Evolutionary conservation across 257 asterid species (phyloP).

Genomic region (Nicotiana tomentosiformis): DNA sequence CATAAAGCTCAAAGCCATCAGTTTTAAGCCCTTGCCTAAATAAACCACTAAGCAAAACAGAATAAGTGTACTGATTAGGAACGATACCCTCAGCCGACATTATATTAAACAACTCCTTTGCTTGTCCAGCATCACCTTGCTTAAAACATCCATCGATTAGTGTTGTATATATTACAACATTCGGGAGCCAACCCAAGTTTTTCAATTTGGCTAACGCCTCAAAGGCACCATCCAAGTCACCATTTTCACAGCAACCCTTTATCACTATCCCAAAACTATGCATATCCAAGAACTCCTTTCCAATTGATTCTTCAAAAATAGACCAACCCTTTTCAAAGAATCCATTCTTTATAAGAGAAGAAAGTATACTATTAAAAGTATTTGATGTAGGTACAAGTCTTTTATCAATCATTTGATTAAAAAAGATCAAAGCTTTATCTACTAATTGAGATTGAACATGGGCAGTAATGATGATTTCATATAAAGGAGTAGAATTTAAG

Average conservation of each 20-base stretch:
- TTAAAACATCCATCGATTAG: conserved; percentile 66
- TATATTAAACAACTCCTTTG: conserved; percentile 36
- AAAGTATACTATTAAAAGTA: conserved; percentile 42
- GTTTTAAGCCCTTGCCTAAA: conserved; percentile 45
- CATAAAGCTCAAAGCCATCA: conserved; percentile 60
- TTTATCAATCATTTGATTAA: conserved; percentile 44
- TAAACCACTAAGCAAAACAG: conserved; percentile 58
- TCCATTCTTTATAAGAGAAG: conserved; percentile 25
- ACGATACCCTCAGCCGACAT: conserved; percentile 49
- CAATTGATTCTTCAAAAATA: conserved; percentile 36
- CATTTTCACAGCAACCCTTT: conserved; percentile 61
- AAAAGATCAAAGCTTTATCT: conserved; percentile 29
- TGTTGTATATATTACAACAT: conserved; percentile 63
- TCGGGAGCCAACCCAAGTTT: conserved; percentile 41
- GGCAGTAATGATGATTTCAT: conserved; percentile 49
- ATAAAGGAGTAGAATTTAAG: conserved; percentile 27
- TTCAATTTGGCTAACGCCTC: conserved; percentile 32
- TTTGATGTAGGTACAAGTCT: conserved; percentile 42
- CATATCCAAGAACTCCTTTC: conserved; percentile 32
- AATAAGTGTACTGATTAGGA: conserved; percentile 63
- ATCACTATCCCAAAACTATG: conserved; percentile 71
- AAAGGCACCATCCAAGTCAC: conserved; percentile 46
- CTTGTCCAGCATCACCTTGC: conserved; percentile 44
- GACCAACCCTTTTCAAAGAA: conserved; percentile 37
- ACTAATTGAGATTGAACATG: conserved; percentile 35